These are phyloP conservation scores for Turritis glabra DNA, from an alignment of 345 rosid genomes.

Conservation along the genomic window DNA sequence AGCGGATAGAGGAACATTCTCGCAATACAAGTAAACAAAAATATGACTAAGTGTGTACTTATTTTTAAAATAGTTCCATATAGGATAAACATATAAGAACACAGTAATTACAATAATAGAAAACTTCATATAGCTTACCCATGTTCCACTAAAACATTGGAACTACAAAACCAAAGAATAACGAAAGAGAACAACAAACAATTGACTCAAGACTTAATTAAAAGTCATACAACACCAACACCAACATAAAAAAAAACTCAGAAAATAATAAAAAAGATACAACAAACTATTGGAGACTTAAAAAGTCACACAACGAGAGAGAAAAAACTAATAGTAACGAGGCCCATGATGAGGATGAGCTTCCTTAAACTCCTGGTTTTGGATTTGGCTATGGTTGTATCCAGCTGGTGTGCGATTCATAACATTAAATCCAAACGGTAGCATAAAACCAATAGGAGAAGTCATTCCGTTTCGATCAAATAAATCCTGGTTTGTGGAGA, in stretches of 20 bases:
- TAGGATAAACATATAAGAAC: too few relatives aligned
- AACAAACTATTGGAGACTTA: neutral
- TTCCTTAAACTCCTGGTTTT: neutral
- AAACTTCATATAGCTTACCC: neutral
- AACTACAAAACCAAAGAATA: neutral
- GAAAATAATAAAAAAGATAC: neutral
- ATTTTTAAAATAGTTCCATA: too few relatives aligned
- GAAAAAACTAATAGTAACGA: neutral
- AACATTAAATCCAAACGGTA: neutral
- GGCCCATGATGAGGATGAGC: neutral
- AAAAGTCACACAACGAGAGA: neutral
- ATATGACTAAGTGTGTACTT: too few relatives aligned
- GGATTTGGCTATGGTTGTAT: neutral
- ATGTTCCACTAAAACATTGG: neutral
- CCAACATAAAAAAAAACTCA: neutral
- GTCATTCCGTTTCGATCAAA: neutral
- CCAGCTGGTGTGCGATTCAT: neutral
- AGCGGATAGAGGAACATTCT: too few relatives aligned
- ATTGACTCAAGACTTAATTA: neutral
- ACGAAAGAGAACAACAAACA: neutral
- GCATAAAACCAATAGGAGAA: neutral
- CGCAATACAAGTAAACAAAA: too few relatives aligned
- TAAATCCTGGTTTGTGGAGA: neutral
- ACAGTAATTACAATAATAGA: too few relatives aligned
- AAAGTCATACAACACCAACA: neutral